Conservation (phyloP, 441 rosid species). For the Arabidopsis hybrid region DNA sequence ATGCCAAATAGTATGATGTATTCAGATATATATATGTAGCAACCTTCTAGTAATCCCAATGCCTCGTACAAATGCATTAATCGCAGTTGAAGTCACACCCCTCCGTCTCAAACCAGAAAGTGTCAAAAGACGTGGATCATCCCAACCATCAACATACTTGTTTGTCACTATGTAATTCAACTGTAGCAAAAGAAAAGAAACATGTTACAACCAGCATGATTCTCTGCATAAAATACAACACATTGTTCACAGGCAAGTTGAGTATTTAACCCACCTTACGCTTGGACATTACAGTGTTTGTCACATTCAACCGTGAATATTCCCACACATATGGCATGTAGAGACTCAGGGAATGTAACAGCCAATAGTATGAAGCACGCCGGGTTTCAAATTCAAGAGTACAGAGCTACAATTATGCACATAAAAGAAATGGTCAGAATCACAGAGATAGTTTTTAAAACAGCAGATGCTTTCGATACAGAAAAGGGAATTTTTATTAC, state of each 20-base stretch:
- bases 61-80: constrained; percentile 88
- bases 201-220: constrained; percentile 14
- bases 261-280: constrained; percentile 67
- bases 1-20: neutral
- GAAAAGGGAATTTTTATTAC: neutral
- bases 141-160: constrained; percentile 97
- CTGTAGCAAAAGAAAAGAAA: constrained; percentile 50
- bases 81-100: constrained; percentile 87
- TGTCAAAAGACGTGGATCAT: constrained; percentile 98
- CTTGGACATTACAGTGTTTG: constrained; percentile 97
- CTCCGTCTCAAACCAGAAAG: constrained; percentile 92
- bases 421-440: constrained; percentile 28
- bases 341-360: constrained; percentile 69
- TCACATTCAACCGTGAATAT: constrained; percentile 87
- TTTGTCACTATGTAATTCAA: constrained; percentile 84
- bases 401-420: constrained; percentile 67
- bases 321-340: constrained; percentile 98
- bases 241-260: constrained; percentile 4
- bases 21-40: constrained; percentile 31
- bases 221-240: neutral
- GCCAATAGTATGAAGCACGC: constrained; percentile 57
- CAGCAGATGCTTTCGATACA: neutral
- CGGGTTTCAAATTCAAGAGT: constrained; percentile 87
- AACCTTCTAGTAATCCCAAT: constrained; percentile 95
- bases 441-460: neutral